These are phyloP conservation scores for Tuber brumale DNA, from an alignment of 495 filamentous ascomycete species.

Conservation along the genomic window DNA sequence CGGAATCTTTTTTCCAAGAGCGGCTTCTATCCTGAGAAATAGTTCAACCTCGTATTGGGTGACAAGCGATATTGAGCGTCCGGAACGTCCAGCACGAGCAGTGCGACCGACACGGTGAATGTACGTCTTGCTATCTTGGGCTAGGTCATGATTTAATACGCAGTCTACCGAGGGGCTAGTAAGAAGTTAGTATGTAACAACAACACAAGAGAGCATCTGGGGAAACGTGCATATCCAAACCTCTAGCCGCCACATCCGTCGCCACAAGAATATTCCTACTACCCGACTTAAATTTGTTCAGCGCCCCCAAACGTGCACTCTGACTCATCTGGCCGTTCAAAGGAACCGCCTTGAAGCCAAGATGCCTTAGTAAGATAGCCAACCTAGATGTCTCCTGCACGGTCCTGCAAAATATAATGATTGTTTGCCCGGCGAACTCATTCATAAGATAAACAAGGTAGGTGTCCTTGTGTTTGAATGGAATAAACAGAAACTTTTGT, in stretches of 20 bases:
- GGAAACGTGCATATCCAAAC: conserved; percentile 65
- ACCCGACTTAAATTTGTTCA: conserved; percentile 77
- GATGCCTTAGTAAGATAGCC: conserved; percentile 67
- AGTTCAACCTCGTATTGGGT: conserved; percentile 92
- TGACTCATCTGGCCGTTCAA: conserved; percentile 87
- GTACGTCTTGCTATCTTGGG: conserved; percentile 67
- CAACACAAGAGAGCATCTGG: background rate
- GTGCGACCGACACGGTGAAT: conserved; percentile 93
- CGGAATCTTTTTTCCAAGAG: conserved; percentile 65
- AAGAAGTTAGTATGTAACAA: background rate
- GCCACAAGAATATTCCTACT: conserved; percentile 81
- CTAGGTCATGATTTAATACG: conserved; percentile 78
- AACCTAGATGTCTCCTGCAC: conserved; percentile 83
- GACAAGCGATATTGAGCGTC: conserved; percentile 71
- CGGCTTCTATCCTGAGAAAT: conserved; percentile 74
- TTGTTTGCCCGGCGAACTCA: conserved; percentile 72
- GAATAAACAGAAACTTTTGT: conserved; percentile 77
- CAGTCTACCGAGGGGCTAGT: conserved; percentile 67
- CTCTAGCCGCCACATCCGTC: conserved; percentile 89
- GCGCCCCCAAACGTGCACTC: conserved; percentile 69
- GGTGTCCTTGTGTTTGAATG: conserved; percentile 81
- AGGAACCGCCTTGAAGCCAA: conserved; percentile 81
- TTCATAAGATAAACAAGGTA: conserved; percentile 82
- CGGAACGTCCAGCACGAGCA: conserved; percentile 78
- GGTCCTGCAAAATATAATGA: conserved; percentile 88